These are phyloP conservation scores for Lasiodiplodia sp. DNA, from an alignment of 2,329 filamentous ascomycete species.

Conservation along the genomic window DNA sequence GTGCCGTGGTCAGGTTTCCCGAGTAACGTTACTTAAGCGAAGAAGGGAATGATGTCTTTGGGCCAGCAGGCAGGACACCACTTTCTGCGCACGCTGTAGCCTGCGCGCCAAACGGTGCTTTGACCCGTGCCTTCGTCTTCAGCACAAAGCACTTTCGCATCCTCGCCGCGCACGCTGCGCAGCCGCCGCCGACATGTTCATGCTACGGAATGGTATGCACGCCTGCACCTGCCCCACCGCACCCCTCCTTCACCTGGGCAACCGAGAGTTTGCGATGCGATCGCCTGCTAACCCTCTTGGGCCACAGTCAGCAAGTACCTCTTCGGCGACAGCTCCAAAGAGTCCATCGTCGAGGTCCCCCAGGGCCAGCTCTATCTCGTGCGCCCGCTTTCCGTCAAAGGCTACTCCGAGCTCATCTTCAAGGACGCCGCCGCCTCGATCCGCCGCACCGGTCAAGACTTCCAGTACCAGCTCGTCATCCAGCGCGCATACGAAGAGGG, in stretches of 20 bases:
- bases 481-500: conserved; percentile 98
- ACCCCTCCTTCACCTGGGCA: conserved; percentile 26
- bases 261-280: conserved; percentile 25
- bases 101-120: conserved; percentile 23
- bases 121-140: conserved; percentile 14
- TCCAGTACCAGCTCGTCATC: conserved; percentile 95
- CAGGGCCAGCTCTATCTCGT: conserved; percentile 98
- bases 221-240: conserved; percentile 35
- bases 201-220: conserved; percentile 50
- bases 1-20: conserved; percentile 19
- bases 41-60: conserved; percentile 28
- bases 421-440: conserved; percentile 94
- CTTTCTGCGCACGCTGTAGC: conserved; percentile 23
- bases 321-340: conserved; percentile 87
- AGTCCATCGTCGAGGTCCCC: conserved; percentile 91
- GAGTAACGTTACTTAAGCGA: conserved; percentile 26
- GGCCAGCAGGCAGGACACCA: conserved; percentile 10
- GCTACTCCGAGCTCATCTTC: conserved; percentile 98
- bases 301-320: conserved; percentile 84
- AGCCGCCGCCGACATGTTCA: conserved; percentile 43
- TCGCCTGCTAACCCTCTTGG: conserved; percentile 29
- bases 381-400: conserved; percentile 91
- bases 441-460: conserved; percentile 90
- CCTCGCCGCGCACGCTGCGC: neutral
- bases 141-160: conserved; percentile 24